Percentiles rank a stretch among this genome's conserved stretches.
Evolutionary conservation across 257 asterid genomes (phyloP).

Genomic region (Linderniella brevidens): DNA sequence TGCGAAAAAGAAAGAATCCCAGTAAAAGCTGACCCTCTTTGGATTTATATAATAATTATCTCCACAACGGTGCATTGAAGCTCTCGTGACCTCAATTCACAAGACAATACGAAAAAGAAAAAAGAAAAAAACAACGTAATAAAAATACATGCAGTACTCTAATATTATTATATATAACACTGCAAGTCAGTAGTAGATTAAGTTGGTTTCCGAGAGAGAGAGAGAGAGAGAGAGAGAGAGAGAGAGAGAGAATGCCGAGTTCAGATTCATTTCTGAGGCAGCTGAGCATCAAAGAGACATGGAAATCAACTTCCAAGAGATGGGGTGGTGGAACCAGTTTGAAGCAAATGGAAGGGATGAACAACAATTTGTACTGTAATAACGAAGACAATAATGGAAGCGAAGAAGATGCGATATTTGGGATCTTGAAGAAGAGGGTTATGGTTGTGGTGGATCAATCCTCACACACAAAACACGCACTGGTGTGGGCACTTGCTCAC

Average conservation of each 20-base stretch:
- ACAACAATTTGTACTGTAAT: no score
- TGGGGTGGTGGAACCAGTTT: constrained; percentile 29
- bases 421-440: constrained; percentile 62
- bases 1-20: no score
- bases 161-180: no score
- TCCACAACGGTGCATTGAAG: no score
- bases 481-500: constrained; percentile 98
- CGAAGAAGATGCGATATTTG: constrained; percentile 12
- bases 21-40: no score
- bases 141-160: no score
- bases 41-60: no score
- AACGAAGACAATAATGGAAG: constrained; percentile 1
- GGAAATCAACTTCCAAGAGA: constrained; percentile 48
- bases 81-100: no score
- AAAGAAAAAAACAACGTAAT: no score
- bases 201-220: no score
- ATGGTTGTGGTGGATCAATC: constrained; percentile 84
- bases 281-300: constrained; percentile 57
- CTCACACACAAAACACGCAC: constrained; percentile 57
- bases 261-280: constrained; percentile 59
- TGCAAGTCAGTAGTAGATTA: not conserved
- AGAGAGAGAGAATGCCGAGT: constrained; percentile 25
- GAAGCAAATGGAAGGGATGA: no score
- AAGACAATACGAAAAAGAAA: no score
- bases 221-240: not conserved